Evolutionary conservation across 2,329 filamentous ascomycete genomes (phyloP).

Genomic region (Colletotrichum sp.): DNA sequence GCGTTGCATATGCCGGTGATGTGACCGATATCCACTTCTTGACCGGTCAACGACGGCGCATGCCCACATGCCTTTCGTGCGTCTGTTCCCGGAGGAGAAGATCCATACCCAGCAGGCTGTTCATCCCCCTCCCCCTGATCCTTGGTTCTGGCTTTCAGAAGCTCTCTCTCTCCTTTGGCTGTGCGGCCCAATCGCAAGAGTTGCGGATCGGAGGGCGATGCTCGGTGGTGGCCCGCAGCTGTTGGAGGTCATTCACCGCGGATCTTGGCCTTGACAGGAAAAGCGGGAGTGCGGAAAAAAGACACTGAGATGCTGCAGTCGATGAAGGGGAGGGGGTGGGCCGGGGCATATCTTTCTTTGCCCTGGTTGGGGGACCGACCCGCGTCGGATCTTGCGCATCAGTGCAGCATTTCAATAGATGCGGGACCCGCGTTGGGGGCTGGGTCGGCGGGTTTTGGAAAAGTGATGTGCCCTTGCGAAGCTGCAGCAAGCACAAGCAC

Average conservation of each 20-base stretch:
- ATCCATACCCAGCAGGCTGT: not conserved
- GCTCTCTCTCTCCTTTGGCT: not conserved
- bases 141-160: not conserved
- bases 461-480: not conserved
- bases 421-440: not conserved
- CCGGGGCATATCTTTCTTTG: not conserved
- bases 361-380: not conserved
- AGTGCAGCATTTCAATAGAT: not conserved
- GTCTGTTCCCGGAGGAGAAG: not conserved
- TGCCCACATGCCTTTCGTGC: not conserved
- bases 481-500: not conserved
- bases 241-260: not conserved
- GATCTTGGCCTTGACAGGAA: not conserved
- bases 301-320: not conserved
- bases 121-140: not conserved
- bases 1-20: conserved; percentile 6
- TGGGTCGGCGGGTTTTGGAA: not conserved
- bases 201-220: not conserved
- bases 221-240: not conserved
- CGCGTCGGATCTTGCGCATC: not conserved
- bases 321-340: not conserved
- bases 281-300: not conserved
- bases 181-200: not conserved
- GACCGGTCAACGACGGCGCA: not conserved
- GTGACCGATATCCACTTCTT: conserved; percentile 13